Base-by-base conservation (phyloP, 495 filamentous ascomycete genomes). In the Penicillium waksmanii region DNA sequence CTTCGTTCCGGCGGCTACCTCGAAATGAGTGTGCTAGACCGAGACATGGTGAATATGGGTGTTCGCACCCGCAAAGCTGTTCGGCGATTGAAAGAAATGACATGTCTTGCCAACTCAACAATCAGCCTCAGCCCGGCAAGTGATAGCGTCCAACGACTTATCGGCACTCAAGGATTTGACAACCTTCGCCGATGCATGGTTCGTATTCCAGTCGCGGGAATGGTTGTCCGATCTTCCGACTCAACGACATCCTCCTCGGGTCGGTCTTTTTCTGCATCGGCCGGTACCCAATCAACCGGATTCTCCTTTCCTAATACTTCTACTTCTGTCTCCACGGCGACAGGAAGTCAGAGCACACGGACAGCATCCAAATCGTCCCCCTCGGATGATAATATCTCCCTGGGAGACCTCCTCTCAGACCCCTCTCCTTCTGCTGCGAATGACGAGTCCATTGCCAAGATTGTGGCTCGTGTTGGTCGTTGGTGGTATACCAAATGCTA, bases 401-500 rank as follows among this genome's bases (percentile, higher is more conserved):
- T 92, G 2, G 83, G 84, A 7, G 89, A 93, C 63, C 81, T 92
- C 68, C 85, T 92, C 61, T 85, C 82, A 53, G 87, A 89, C 56
- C 79, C 78, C 0, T 75, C 72, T 17, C 76, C 73, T 0, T 77
- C 84, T 23, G 77, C 83, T 3, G 78, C 80, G 18, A 82, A 85
- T 6, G 91, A 96, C 66, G 88, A 91, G 63, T 87, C 84, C 53
- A 96, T 97, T 64, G 89, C 91, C 4, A 93, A 92, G 66, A 96
- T 96, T 78, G 92, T 98, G 18, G 86, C 93, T 18, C 87, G 85
- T 59, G 94, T 98, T 8, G 96, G 95, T 15, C 80, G 96, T 40
- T 98, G 93, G 92, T 98, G 96, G 95, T 97, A 96, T 73, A 89
- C 84, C 5, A 83, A 88, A 51, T 97, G 92, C 78, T 98, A 98